Base-by-base conservation (phyloP, 305 asterid species). In the Fraxinus greggii region DNA sequence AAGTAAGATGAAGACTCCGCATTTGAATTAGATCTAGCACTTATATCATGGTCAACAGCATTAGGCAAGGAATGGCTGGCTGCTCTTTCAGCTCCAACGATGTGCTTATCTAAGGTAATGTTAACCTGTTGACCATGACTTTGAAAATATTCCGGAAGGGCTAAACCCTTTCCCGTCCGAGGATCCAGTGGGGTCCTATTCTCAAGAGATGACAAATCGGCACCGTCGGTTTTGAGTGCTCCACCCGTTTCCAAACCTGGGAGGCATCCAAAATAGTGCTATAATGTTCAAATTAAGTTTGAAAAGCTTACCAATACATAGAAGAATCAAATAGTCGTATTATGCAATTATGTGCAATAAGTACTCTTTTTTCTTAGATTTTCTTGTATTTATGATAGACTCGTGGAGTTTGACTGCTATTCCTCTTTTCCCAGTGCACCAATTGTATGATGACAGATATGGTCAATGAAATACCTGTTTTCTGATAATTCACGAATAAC, bases 51-150 rank as follows among this genome's bases (percentile, higher is more conserved):
- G 80, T 86, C 91, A 84, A 86, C 88, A 79, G 88, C 89, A 61
- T 86, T 85, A 7, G 91, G 94, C 89, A 92, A 90, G 85, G 96
- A 92, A 78, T 82, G 91, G 51, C 90, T 87, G 75, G 88, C 90
- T 70, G 87, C 87, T 88, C 91, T 88, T 83, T 89, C 91, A 13
- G 90, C 86, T 83, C 90, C 90, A 78, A 87, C 79, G 56, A 84
- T 33, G 79, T 88, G 91, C 82, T 87, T 88, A 78, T 92, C 92
- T 38, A 88, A 72, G 15, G 86, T 78, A 77, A 24, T 73, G 86
- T 90, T 89, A 80, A 77, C 88, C 79, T 90, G 86, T 82, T 83
- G 91, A 83, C 88, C 93, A 85, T 79, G 91, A 70, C 74, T 84
- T 84, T 88, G 87, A 85, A 88, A 89, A 83, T 84, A 88, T 67